A percentile compares a stretch with the other conserved stretches of the same genome.
Conservation (phyloP, 345 rosid species). For the Salix udensis region DNA sequence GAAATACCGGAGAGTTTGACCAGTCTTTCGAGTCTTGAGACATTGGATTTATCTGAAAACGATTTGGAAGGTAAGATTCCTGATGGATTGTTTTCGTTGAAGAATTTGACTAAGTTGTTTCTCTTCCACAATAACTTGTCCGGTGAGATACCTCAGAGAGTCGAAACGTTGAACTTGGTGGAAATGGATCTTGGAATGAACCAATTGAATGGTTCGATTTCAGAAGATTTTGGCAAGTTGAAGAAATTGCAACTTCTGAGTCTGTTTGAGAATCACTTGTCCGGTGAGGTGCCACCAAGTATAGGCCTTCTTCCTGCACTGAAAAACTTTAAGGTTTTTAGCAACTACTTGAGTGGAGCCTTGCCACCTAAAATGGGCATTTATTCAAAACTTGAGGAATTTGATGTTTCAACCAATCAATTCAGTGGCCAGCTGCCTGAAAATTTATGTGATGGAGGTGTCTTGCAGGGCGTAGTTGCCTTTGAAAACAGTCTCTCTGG, state of each 20-base stretch:
- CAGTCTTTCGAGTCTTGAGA: slow-evolving; percentile 44
- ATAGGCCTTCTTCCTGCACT: slow-evolving; percentile 52
- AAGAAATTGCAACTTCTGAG: slow-evolving; percentile 52
- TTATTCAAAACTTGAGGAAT: slow-evolving; percentile 50
- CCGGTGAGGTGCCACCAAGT: slow-evolving; percentile 55
- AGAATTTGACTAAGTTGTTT: slow-evolving; percentile 41
- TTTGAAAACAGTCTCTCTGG: slow-evolving; percentile 61
- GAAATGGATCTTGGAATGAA: slow-evolving; percentile 73
- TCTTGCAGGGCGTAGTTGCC: slow-evolving; percentile 56
- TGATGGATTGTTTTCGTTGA: slow-evolving; percentile 36
- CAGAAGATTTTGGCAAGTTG: slow-evolving; percentile 68
- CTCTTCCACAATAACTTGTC: slow-evolving; percentile 47
- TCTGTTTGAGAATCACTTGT: slow-evolving; percentile 61
- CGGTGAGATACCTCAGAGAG: slow-evolving; percentile 50
- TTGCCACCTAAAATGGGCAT: slow-evolving; percentile 69
- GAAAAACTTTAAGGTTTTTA: slow-evolving; percentile 35
- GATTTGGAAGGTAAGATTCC: slow-evolving; percentile 58
- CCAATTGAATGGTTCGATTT: slow-evolving; percentile 63
- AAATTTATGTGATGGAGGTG: slow-evolving; percentile 63
- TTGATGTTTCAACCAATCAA: slow-evolving; percentile 58
- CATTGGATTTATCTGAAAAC: slow-evolving; percentile 49
- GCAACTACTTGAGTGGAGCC: slow-evolving; percentile 57
- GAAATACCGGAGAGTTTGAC: slow-evolving; percentile 47
- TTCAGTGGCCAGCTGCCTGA: slow-evolving; percentile 67
- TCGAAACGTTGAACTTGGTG: slow-evolving; percentile 48